Evolutionary conservation across 345 rosid species (phyloP).

Genomic region (Moringa oleifera): DNA sequence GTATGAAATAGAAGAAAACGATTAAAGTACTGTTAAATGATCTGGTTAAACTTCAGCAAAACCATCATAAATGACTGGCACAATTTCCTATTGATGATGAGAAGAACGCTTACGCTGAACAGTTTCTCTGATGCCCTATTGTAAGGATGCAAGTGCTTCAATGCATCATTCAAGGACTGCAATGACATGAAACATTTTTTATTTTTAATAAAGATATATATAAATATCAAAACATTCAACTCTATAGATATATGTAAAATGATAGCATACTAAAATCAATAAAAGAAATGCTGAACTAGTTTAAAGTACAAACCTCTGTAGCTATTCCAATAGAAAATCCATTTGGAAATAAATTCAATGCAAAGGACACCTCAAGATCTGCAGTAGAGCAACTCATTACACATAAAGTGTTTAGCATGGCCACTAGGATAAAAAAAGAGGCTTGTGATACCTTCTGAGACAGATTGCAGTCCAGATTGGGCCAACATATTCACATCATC

Average conservation of each 20-base stretch:
- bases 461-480: constrained; percentile 4
- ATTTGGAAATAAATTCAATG: constrained; percentile 18
- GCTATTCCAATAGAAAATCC: constrained; percentile 25
- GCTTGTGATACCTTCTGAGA: constrained; percentile 14
- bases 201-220: too few species aligned
- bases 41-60: too few species aligned
- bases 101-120: constrained; percentile 17
- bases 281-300: neutral
- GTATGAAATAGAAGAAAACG: too few species aligned
- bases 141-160: constrained; percentile 20
- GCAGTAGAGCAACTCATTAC: constrained; percentile 8
- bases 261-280: neutral
- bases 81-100: too few species aligned
- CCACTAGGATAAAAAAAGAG: neutral
- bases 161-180: constrained; percentile 13
- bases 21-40: too few species aligned
- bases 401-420: neutral
- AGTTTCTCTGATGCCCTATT: constrained; percentile 16
- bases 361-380: constrained; percentile 22
- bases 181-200: too few species aligned
- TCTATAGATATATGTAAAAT: neutral
- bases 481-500: constrained; percentile 1
- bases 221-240: too few species aligned
- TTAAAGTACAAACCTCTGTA: constrained; percentile 18
- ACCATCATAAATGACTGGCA: too few species aligned